These are phyloP conservation scores for Penicillium nucicola DNA, from an alignment of 495 filamentous ascomycete genomes.

Conservation along the genomic window DNA sequence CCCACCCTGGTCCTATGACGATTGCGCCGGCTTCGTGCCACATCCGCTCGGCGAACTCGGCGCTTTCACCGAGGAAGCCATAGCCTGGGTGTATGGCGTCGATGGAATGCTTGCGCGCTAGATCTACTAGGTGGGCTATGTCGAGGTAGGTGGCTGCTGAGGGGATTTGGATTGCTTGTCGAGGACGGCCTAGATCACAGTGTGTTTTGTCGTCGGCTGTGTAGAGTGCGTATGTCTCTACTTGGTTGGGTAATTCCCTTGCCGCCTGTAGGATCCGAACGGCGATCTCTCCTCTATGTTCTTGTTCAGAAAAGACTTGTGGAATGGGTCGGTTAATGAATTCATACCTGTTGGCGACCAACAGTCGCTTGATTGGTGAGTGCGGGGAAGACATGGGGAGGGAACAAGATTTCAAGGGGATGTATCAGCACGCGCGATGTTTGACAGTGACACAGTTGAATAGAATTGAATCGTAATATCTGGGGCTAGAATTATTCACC, in stretches of 20 bases:
- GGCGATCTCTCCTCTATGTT: conserved; percentile 57
- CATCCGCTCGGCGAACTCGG: conserved; percentile 51
- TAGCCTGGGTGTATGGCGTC: conserved; percentile 61
- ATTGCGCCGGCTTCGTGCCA: conserved; percentile 44
- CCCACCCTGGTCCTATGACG: conserved; percentile 54
- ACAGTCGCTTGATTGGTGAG: conserved; percentile 46
- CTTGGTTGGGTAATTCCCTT: conserved; percentile 43
- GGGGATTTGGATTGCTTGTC: conserved; percentile 44
- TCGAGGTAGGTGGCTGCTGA: conserved; percentile 52
- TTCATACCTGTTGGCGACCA: conserved; percentile 56
- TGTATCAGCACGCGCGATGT: background rate
- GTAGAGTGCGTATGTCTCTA: conserved; percentile 53
- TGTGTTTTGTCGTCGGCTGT: conserved; percentile 53
- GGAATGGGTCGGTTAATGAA: background rate
- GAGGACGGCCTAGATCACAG: conserved; percentile 41
- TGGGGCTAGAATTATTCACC: too few species aligned
- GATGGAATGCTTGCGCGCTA: conserved; percentile 48
- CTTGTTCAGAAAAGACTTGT: conserved; percentile 6
- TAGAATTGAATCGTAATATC: background rate
- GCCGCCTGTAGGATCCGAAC: conserved; percentile 55
- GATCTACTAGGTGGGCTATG: conserved; percentile 40
- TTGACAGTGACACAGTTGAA: background rate
- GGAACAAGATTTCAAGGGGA: background rate
- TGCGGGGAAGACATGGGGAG: conserved; percentile 24
- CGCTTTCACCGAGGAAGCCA: conserved; percentile 59